Evolutionary conservation across 176 grass and related monocot species (phyloP).

Genomic region (Lolium rigidum): DNA sequence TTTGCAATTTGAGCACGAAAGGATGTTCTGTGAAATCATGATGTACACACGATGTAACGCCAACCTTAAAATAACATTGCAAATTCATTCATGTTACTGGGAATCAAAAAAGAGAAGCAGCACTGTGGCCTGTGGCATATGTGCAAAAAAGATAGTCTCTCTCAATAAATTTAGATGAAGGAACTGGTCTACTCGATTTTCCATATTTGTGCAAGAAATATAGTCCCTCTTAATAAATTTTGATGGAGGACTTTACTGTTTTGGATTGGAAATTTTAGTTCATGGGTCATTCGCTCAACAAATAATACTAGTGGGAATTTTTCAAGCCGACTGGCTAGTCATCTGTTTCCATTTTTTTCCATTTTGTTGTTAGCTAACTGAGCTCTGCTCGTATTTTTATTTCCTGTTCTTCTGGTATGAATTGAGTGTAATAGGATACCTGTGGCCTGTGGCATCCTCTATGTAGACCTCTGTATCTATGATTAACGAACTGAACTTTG

Average conservation of each 20-base stretch:
- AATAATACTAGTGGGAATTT: background rate
- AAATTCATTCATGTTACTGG: background rate
- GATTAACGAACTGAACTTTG: background rate
- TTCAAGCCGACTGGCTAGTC: background rate
- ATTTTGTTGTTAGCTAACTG: background rate
- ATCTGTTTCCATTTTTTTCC: background rate
- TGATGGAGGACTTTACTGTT: constrained; percentile 1
- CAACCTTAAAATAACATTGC: background rate
- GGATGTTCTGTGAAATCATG: background rate
- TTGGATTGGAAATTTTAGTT: background rate
- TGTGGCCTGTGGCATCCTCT: constrained; percentile 2
- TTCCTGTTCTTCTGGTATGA: constrained; percentile 2
- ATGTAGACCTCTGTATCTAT: background rate
- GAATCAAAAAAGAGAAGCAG: background rate
- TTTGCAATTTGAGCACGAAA: background rate
- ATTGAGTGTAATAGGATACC: background rate
- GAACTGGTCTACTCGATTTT: background rate
- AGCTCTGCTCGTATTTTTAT: background rate
- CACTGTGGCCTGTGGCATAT: background rate
- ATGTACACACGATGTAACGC: background rate
- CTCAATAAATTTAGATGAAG: background rate
- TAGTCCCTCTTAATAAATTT: constrained; percentile 8
- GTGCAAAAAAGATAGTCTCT: no score
- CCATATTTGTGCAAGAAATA: constrained; percentile 8
- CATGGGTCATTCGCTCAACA: background rate